Evolutionary conservation across 2,329 filamentous ascomycete species (phyloP), one percentile per base, ranked within the genome.

Genomic region (Venturia aucupariae): DNA sequence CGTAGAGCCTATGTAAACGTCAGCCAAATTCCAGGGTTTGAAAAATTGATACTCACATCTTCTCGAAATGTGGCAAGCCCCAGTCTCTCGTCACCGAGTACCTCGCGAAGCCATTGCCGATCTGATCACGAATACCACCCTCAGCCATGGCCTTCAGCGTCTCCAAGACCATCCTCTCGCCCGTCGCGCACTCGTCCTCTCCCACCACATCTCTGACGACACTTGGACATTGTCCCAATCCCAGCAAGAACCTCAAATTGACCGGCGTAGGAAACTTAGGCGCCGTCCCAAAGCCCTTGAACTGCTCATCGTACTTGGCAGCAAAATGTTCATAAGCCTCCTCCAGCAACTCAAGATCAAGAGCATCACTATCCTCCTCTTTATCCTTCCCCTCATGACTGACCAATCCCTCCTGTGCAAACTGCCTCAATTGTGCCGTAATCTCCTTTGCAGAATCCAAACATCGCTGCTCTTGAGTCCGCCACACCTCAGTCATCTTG

Each of bases 21-120:
- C 5, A 62, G 15, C 32, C 7, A 17, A 32, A 2, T 46, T 38
- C 24, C 7, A 27, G 24, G 17, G 41, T n/a, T 51, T 54, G 44
- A 24, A 54, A n/a, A 5, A 15, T 61, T 24, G 15, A 35, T 24
- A n/a, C 72, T 65, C 66, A 74, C 83, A 97, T 92, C 79, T 97
- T 97, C 78, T 99, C 94, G 70, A 97, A 99, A 74, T 96, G 92
- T 13, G 94, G 94, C 59, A 97, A 79, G 67, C 89, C 90, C 94
- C 94, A 99, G 75, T 97, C 90, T 17, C 86, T 80, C 0, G 93
- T 97, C 8, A 96, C 89, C 17, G 91, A 96, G 73, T 96, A 97
- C 62, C 93, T 85, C 44, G 88, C 85, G 70, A 92, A 91, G 7
- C 90, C 90, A 71, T 89, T 84, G 54, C 90, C 89, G 66, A 93